Evolutionary conservation across 1,139 yeast species (phyloP).

Genomic region (Scheffersomyces insectosa): DNA sequence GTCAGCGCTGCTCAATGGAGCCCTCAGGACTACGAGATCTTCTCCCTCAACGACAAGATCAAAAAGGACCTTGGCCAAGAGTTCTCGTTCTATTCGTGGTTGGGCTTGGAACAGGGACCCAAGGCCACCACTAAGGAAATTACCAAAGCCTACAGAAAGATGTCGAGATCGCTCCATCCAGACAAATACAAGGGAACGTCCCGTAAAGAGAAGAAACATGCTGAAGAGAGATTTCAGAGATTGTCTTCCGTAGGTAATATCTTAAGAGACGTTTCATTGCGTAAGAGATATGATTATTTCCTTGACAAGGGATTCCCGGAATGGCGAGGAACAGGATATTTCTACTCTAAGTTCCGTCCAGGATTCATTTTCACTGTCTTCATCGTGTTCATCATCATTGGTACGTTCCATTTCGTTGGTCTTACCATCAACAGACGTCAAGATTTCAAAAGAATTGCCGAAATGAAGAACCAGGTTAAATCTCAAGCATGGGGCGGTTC

Average conservation of each 20-base stretch:
- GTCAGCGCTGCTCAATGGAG: slow-evolving; percentile 33
- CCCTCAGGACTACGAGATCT: slow-evolving; percentile 77
- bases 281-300: slow-evolving; percentile 84
- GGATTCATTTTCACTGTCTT: slow-evolving; percentile 55
- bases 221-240: slow-evolving; percentile 67
- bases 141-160: slow-evolving; percentile 69
- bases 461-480: slow-evolving; percentile 52
- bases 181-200: slow-evolving; percentile 59
- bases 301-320: slow-evolving; percentile 83
- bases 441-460: slow-evolving; percentile 57
- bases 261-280: slow-evolving; percentile 58
- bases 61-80: slow-evolving; percentile 62
- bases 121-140: slow-evolving; percentile 64
- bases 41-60: slow-evolving; percentile 69
- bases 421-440: slow-evolving; percentile 59
- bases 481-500: slow-evolving; percentile 64
- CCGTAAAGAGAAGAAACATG: slow-evolving; percentile 43
- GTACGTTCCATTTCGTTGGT: slow-evolving; percentile 60
- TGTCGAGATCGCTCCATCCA: slow-evolving; percentile 77
- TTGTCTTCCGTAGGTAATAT: slow-evolving; percentile 75
- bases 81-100: slow-evolving; percentile 69
- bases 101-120: slow-evolving; percentile 52
- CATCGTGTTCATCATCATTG: slow-evolving; percentile 49
- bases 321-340: slow-evolving; percentile 60
- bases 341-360: slow-evolving; percentile 58